Conservation (phyloP, 495 filamentous ascomycete genomes). For the Copromyces sp. region DNA sequence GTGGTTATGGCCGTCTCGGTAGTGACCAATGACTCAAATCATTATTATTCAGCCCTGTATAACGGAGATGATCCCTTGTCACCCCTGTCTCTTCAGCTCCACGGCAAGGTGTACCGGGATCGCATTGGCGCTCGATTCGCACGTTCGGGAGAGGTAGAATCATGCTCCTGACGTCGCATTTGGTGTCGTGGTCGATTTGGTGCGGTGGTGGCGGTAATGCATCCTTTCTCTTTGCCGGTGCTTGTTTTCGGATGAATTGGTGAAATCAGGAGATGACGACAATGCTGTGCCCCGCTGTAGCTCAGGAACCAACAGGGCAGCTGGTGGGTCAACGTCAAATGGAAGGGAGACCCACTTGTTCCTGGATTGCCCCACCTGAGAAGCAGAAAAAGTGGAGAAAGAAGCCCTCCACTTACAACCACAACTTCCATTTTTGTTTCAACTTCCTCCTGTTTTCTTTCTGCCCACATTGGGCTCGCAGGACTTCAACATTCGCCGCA, state of each 20-base stretch:
- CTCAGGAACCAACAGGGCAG: not conserved
- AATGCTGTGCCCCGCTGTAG: not conserved
- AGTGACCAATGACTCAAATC: not conserved
- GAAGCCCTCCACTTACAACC: not conserved
- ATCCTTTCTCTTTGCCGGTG: not conserved
- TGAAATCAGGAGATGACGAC: not conserved
- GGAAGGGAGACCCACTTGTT: not conserved
- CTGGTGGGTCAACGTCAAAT: not conserved
- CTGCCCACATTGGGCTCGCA: no score
- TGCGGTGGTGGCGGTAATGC: not conserved
- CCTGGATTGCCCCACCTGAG: not conserved
- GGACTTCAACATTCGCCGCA: no score
- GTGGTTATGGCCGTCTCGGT: not conserved
- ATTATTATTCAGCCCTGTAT: not conserved
- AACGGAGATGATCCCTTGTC: not conserved
- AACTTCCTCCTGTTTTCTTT: not conserved
- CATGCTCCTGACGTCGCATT: not conserved
- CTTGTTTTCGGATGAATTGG: not conserved
- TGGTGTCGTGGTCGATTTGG: not conserved
- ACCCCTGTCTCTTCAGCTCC: not conserved
- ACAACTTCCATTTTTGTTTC: not conserved
- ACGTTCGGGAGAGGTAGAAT: not conserved
- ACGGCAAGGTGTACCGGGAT: not conserved
- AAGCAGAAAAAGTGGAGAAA: not conserved
- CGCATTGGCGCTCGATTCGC: not conserved